A percentile compares a stretch with the other conserved stretches of the same genome.
phyloP scores from a whole-genome alignment of 2,329 filamentous ascomycete species.

The Nigrospora sphaerica region DNA sequence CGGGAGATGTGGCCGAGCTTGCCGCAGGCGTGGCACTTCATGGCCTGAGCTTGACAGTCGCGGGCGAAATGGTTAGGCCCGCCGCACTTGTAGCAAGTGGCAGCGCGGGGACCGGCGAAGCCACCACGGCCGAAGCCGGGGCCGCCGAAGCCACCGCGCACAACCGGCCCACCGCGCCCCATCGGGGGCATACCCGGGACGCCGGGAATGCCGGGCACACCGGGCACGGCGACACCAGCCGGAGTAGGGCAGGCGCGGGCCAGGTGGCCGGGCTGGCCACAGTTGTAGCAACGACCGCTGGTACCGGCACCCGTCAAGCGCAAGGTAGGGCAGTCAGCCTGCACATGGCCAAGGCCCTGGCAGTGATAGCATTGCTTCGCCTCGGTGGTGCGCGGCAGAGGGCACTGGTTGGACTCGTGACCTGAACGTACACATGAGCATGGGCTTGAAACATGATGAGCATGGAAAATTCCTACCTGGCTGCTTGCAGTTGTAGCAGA shows the following conservation, averaged over 20 bases:
- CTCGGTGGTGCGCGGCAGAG: slow-evolving; percentile 92
- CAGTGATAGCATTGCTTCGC: slow-evolving; percentile 99
- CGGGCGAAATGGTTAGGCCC: slow-evolving; percentile 97
- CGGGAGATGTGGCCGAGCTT: slow-evolving; percentile 89
- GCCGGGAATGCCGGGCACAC: background rate
- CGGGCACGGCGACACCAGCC: slow-evolving; percentile 35
- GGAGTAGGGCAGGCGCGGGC: slow-evolving; percentile 85
- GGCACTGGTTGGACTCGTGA: slow-evolving; percentile 97
- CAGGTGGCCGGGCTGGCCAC: slow-evolving; percentile 86
- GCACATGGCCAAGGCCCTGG: slow-evolving; percentile 95
- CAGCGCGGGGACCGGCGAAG: slow-evolving; percentile 61
- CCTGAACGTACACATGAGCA: slow-evolving; percentile 40
- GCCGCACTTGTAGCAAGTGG: slow-evolving; percentile 69
- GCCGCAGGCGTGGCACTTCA: slow-evolving; percentile 97
- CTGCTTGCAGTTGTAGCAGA: slow-evolving; percentile 99
- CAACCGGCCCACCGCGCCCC: slow-evolving; percentile 59
- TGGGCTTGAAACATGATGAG: background rate
- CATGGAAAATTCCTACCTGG: slow-evolving; percentile 43
- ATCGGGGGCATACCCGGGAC: slow-evolving; percentile 23
- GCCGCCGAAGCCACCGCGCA: slow-evolving; percentile 64
- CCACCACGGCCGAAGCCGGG: slow-evolving; percentile 62
- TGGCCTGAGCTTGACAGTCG: slow-evolving; percentile 95
- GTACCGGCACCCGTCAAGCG: slow-evolving; percentile 78
- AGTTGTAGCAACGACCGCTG: slow-evolving; percentile 92
- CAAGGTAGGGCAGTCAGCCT: slow-evolving; percentile 96